Evolutionary conservation across 345 rosid genomes (phyloP), one percentile per base, ranked within the genome.

Genomic region (Populus tremula): DNA sequence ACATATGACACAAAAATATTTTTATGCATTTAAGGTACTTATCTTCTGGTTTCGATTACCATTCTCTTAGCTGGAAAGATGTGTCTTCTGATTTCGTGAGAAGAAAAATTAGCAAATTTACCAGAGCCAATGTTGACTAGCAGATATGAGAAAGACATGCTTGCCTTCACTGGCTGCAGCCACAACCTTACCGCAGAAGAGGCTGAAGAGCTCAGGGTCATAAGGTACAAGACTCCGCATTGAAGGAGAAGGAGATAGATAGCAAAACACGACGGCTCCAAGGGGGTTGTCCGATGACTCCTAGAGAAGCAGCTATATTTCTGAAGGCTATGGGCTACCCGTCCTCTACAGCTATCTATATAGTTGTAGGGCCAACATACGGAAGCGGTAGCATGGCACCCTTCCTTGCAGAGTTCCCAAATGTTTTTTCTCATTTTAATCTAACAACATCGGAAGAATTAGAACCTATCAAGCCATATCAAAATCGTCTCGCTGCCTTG

Each of bases 101-200:
- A 12, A 43, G 2, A 25, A 64, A 27, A 63, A 70, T 29, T 33
- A 71, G 38, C 45, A 6, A 12, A 39, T 49, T 72, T 16, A 76
- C 31, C 63, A 54, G 29, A 20, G n/a, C 31, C 5, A n/a, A 27
- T 35, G 33, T 69, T 73, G 76, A 67, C 72, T 84, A 9, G 78
- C 90, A 95, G 99, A 85, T 96, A 92, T 56, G 99, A 96, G 93
- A 94, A 96, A 84, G 99, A 96, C 81, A 94, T 96, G 99, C 93
- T 96, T 62, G 92, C 99, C 33, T 96, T 96, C 87, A 96, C 98
- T 5, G 99, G 99, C 75, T 96, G 99, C 87, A 94, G 77, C 88
- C 93, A 94, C 86, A 94, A 96, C 74, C 95, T 96, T 50, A 91
- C 98, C 0, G 76, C 74, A 25, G 82, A 71, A 74, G 99, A 96